A percentile compares a stretch with the other conserved stretches of the same genome.
These are phyloP conservation scores for Emergomyces orientalis DNA, from an alignment of 2,329 filamentous ascomycete genomes.

Conservation along the genomic window DNA sequence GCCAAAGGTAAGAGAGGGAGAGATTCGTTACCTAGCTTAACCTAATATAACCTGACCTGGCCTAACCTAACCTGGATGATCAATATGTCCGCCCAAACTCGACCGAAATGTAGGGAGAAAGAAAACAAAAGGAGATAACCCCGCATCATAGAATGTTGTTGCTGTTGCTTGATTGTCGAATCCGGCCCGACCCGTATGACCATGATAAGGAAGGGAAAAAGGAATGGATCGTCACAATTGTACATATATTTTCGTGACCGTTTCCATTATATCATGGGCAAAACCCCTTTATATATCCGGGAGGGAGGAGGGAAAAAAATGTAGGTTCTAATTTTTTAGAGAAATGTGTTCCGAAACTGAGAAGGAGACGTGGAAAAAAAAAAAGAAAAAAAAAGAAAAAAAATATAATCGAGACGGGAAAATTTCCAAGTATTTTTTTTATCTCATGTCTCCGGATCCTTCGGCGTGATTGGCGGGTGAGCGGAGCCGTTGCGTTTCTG, in stretches of 20 bases:
- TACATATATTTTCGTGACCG: background rate
- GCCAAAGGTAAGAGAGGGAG: background rate
- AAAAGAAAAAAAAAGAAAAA: background rate
- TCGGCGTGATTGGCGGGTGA: background rate
- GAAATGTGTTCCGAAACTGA: background rate
- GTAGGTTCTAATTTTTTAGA: background rate
- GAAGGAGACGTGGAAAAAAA: background rate
- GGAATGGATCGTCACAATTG: conserved; percentile 1
- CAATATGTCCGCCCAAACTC: background rate
- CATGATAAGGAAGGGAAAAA: background rate
- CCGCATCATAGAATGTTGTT: conserved; percentile 4
- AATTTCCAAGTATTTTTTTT: background rate
- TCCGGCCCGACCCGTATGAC: background rate
- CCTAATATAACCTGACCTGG: background rate
- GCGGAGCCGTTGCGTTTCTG: conserved; percentile 8
- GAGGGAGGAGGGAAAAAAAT: background rate
- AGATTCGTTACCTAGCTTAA: background rate
- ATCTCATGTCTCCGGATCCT: background rate
- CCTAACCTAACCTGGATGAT: background rate
- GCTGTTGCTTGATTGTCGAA: background rate
- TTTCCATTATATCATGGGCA: conserved; percentile 1
- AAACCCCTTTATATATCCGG: background rate
- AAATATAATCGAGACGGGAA: background rate
- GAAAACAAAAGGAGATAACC: background rate
- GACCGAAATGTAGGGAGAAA: background rate